Percentiles rank a stretch among this genome's conserved stretches.
Evolutionary conservation across 2,329 filamentous ascomycete genomes (phyloP).

Genomic region (Gnomoniopsis smithogilvyi): DNA sequence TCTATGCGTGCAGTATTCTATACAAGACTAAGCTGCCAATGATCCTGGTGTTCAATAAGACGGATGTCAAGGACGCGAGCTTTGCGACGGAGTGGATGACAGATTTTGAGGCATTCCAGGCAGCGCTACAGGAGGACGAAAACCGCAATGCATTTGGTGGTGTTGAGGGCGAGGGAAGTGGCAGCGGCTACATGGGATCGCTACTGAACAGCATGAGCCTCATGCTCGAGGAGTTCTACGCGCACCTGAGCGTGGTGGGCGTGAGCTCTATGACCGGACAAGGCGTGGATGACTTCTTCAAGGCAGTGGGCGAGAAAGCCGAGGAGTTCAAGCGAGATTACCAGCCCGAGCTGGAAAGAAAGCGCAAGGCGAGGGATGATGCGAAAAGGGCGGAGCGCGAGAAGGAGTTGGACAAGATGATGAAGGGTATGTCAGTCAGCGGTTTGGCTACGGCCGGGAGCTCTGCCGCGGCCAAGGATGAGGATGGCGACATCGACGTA

Average conservation of each 20-base stretch:
- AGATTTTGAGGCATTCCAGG: constrained; percentile 94
- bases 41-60: constrained; percentile 99
- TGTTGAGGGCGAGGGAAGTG: constrained; percentile 63
- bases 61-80: constrained; percentile 84
- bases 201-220: constrained; percentile 96
- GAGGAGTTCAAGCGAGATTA: constrained; percentile 89
- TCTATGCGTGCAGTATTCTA: constrained; percentile 96
- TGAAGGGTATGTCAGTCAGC: constrained; percentile 78
- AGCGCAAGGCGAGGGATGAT: constrained; percentile 71
- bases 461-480: constrained; percentile 21
- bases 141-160: constrained; percentile 72
- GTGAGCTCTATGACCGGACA: constrained; percentile 92
- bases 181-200: constrained; percentile 94
- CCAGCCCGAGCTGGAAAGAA: constrained; percentile 81
- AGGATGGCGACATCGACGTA: constrained; percentile 35
- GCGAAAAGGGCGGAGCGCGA: constrained; percentile 70
- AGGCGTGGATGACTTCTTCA: constrained; percentile 91
- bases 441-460: constrained; percentile 21
- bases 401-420: constrained; percentile 84
- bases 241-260: constrained; percentile 86
- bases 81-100: constrained; percentile 99
- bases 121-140: constrained; percentile 77
- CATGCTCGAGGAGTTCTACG: constrained; percentile 96
- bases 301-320: constrained; percentile 80
- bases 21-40: constrained; percentile 99